Conservation (phyloP, 805 yeast species). For the Dipodascus geniculatus region DNA sequence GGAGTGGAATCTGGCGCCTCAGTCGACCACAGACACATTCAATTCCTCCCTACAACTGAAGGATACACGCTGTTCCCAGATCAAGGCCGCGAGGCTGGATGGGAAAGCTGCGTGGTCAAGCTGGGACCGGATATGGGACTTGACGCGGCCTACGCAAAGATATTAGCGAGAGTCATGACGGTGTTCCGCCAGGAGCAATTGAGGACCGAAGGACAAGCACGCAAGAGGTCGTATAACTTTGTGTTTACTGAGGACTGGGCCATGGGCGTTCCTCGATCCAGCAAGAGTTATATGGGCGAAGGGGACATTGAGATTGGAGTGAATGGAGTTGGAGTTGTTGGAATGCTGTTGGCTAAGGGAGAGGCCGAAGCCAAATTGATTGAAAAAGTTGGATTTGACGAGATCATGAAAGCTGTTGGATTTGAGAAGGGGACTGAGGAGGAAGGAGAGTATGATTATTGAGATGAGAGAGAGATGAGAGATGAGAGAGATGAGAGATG, state of each 20-base stretch:
- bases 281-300: slow-evolving; percentile 21
- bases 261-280: slow-evolving; percentile 65
- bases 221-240: slow-evolving; percentile 52
- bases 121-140: slow-evolving; percentile 71
- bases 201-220: slow-evolving; percentile 27
- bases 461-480: no score
- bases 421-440: slow-evolving; percentile 32
- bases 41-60: slow-evolving; percentile 62
- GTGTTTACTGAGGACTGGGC: slow-evolving; percentile 75
- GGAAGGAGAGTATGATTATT: slow-evolving; percentile 13
- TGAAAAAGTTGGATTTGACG: slow-evolving; percentile 32
- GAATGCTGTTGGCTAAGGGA: slow-evolving; percentile 66
- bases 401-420: slow-evolving; percentile 54
- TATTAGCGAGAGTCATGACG: slow-evolving; percentile 62
- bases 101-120: slow-evolving; percentile 32
- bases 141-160: slow-evolving; percentile 61
- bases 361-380: slow-evolving; percentile 12
- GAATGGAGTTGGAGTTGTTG: slow-evolving; percentile 73
- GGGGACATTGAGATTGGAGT: slow-evolving; percentile 40
- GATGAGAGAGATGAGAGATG: no score
- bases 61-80: slow-evolving; percentile 47
- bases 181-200: slow-evolving; percentile 32
- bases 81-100: slow-evolving; percentile 37
- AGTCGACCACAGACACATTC: slow-evolving; percentile 86
- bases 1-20: slow-evolving; percentile 92